Evolutionary conservation across 1,284 basidiomycete genomes (phyloP).

Genomic region (Ustilago curta): DNA sequence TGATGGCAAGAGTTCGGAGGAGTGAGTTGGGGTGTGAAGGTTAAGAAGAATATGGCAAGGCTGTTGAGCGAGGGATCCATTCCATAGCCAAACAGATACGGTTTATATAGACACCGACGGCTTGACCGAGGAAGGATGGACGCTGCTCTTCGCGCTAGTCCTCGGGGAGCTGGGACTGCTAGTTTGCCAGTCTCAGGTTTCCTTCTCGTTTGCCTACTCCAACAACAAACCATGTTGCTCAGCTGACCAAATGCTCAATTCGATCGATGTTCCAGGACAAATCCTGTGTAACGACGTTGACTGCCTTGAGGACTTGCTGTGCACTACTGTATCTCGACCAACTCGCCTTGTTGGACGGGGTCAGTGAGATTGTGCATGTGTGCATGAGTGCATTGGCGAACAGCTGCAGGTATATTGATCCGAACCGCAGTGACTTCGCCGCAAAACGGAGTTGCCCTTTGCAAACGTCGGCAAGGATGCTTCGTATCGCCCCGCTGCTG

Average conservation of each 20-base stretch:
- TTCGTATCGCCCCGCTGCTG: background rate
- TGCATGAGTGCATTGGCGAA: background rate
- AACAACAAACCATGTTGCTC: background rate
- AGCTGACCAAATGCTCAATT: background rate
- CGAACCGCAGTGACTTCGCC: background rate
- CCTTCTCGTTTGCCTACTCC: background rate
- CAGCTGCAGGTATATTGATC: background rate
- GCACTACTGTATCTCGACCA: background rate
- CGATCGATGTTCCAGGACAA: background rate
- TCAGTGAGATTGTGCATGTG: background rate
- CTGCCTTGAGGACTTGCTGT: background rate
- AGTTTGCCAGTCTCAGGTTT: background rate
- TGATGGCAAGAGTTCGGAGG: slow-evolving; percentile 2
- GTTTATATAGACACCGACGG: slow-evolving; percentile 7
- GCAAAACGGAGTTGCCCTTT: background rate
- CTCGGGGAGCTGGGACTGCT: background rate
- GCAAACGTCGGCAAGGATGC: background rate
- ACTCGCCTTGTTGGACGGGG: background rate
- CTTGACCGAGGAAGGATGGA: background rate
- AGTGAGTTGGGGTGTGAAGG: background rate
- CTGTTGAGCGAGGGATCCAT: background rate
- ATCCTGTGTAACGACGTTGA: background rate
- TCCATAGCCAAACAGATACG: background rate
- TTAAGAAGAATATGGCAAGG: background rate
- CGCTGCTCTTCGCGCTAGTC: background rate